These are phyloP conservation scores for Dryadomyces quercivorus DNA, from an alignment of 2,329 filamentous ascomycete species.

Conservation along the genomic window DNA sequence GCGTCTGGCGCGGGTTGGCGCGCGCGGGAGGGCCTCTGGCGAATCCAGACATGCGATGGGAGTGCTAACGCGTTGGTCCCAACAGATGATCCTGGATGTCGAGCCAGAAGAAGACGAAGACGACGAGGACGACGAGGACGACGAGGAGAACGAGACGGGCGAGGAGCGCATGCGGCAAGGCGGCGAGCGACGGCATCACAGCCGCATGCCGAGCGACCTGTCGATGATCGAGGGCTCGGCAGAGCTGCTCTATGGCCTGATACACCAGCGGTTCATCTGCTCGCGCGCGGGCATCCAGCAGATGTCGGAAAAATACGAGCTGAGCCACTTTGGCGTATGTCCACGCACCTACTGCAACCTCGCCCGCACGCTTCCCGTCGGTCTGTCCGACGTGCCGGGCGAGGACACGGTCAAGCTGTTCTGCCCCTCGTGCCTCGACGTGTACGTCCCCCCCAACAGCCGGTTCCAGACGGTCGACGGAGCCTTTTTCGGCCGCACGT, in stretches of 20 bases:
- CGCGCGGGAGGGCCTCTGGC: not conserved
- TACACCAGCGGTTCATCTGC: constrained; percentile 97
- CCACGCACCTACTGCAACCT: constrained; percentile 89
- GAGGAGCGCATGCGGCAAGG: constrained; percentile 45
- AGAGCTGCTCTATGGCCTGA: constrained; percentile 96
- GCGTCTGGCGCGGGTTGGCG: not conserved
- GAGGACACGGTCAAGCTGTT: constrained; percentile 98
- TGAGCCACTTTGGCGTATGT: constrained; percentile 90
- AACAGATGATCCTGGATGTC: constrained; percentile 89
- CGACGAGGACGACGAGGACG: constrained; percentile 68
- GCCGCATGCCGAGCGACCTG: constrained; percentile 80
- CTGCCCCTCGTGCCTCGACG: constrained; percentile 90
- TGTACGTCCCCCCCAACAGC: constrained; percentile 95
- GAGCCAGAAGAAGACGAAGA: constrained; percentile 93
- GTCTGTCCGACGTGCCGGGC: constrained; percentile 85
- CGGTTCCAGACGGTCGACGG: constrained; percentile 95
- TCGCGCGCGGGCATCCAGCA: constrained; percentile 93
- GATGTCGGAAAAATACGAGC: constrained; percentile 98
- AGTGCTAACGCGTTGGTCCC: not conserved
- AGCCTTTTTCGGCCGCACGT: constrained; percentile 95
- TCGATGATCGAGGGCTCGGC: constrained; percentile 94
- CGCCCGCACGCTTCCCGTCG: constrained; percentile 83
- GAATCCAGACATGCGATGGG: not conserved
- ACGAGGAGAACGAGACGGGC: constrained; percentile 58
- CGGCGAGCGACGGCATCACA: constrained; percentile 62